Evolutionary conservation across 2,329 filamentous ascomycete species (phyloP), one percentile per base, ranked within the genome.

Genomic region (Neodidymelliopsis sp.): DNA sequence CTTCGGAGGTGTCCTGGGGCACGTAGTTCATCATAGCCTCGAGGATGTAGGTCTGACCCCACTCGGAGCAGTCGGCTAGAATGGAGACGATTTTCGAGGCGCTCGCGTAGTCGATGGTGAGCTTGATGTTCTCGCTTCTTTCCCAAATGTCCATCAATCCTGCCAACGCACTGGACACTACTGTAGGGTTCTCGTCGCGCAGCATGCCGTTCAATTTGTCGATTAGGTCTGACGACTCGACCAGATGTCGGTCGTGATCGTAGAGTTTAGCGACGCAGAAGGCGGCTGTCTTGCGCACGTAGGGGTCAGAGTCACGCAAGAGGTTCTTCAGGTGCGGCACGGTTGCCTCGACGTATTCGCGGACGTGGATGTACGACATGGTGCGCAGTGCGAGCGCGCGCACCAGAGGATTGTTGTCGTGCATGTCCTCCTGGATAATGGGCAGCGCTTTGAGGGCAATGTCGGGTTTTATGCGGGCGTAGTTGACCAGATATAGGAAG

Each of bases 61-160:
- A 99, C 81, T 99, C 94, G 13, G 94, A 97, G 76, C 94, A 97
- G 71, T 99, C 94, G 2, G 94, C 88, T 18, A 99, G 75, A 53
- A 99, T 97, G 31, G 94, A 91, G 25, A 97, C 91, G 80, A 99
- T 94, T 77, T 99, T 99, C 40, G 93, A 97, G 19, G 94, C 94
- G 75, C 96, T 99, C 55, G 86, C 85, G 71, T 99, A 97, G 75
- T 99, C 94, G 63, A 99, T 97, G 3, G 94, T 97, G 56, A 99
- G 85, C 72, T 96, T 97, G 74, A 99, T 99, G 49, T 89, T 91
- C 73, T 97, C 93, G 70, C 92, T 97, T 49, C 93, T 84, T 72
- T 97, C 94, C 94, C 94, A 99, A 38, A 99, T 97, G 73, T 99
- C 94, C 84, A 96, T 94, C 66, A 99, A 74, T 25, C 89, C 83